Conservation (phyloP, 73 alveolate species). For the Stentor roeselii region DNA sequence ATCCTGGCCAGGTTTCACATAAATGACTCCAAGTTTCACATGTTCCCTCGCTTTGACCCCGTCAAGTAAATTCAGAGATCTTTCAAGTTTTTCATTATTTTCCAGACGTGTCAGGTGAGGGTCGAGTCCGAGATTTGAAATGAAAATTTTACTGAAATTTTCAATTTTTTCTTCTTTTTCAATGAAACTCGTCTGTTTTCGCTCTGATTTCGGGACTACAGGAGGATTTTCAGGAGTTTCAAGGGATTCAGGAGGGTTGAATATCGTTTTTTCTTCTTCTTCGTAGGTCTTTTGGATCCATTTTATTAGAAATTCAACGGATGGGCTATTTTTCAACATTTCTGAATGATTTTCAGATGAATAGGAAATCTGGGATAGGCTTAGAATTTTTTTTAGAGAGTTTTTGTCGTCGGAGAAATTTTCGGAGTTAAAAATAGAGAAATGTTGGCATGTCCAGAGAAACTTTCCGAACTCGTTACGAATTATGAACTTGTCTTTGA, state of each 20-base stretch:
- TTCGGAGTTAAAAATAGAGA: background rate
- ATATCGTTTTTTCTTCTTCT: too few species aligned
- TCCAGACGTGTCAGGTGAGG: background rate
- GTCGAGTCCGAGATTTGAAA: background rate
- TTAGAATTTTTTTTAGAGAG: background rate
- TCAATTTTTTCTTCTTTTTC: background rate
- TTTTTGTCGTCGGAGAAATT: background rate
- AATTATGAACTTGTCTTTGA: background rate
- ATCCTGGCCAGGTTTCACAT: conserved; percentile 22
- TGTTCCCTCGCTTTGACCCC: conserved; percentile 14
- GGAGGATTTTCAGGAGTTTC: background rate
- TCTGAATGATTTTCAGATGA: background rate
- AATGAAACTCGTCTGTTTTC: background rate
- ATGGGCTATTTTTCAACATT: background rate
- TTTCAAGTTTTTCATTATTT: background rate
- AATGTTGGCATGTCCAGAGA: background rate
- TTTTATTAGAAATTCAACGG: background rate
- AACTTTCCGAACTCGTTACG: conserved; percentile 24
- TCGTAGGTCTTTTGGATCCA: background rate
- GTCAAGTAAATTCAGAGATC: background rate
- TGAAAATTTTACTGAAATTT: background rate
- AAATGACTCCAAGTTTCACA: conserved; percentile 21
- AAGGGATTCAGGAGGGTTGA: background rate
- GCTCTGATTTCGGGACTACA: background rate
- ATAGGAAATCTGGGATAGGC: background rate